Base-by-base conservation (phyloP, 495 filamentous ascomycete species). In the Corynascus novoguineensis region DNA sequence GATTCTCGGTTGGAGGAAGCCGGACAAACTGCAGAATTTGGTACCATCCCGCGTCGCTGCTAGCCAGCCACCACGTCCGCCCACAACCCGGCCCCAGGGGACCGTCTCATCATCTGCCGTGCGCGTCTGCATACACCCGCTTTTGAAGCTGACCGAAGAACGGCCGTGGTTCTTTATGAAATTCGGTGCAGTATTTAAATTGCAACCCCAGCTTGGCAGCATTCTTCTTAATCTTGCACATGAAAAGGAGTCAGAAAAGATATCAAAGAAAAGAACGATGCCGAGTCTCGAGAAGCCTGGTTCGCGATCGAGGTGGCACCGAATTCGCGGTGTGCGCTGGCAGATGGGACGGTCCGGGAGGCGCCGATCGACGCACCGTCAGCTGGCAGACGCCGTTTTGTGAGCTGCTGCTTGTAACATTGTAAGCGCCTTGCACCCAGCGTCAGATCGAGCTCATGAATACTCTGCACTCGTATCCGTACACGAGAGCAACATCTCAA, bases 31-130 rank as follows among this genome's bases (percentile, higher is more conserved):
- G 25, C 44, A 42, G 35, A 52, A 24, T 53, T 50, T 59, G 31
- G 53, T 29, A 40, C 38, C 21, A 37, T 38, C 48, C 35, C 42
- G 38, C 57, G n/a, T 45, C 32, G 14, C 51, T 24, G 28, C 52
- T 32, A 55, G 46, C 58, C 38, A 56, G 58, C 58, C 58, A 55
- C 51, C 48, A 55, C 51, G n/a, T 42, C 53, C 58, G 46, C 34
- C 38, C 54, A 59, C 32, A 21, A 24, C 50, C 24, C 24, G 44
- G 56, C 22, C n/a, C 29, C 41, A 53, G 49, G 49, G 57, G 47
- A 10, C n/a, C 15, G 49, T 46, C 28, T 53, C 34, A 28, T 28
- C 28, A 17, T 53, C 29, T 32, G 44, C 17, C 41, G 19, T 29
- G 10, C 14, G 21, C 25, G 10, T 25, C 19, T 32, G n/a, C 41